A percentile compares a stretch with the other conserved stretches of the same genome.
Conservation (phyloP, 2,329 filamentous ascomycete species). For the Arthrinium puccinioides region DNA sequence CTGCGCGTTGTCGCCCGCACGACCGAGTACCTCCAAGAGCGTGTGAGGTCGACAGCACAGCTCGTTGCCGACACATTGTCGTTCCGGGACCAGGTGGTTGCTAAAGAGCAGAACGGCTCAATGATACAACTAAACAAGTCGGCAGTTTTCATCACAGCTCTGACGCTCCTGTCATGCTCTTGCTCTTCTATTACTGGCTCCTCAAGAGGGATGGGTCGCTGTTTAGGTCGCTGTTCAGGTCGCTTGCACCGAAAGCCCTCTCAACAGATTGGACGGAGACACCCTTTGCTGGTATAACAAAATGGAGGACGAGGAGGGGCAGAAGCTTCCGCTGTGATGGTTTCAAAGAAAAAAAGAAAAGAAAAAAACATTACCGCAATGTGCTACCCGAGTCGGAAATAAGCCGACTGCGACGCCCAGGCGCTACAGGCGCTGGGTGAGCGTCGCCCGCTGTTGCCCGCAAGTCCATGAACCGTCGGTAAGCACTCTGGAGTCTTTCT, state of each 20-base stretch:
- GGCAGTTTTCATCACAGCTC: constrained; percentile 22
- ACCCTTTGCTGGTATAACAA: background rate
- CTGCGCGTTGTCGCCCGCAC: constrained; percentile 12
- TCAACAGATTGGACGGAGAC: constrained; percentile 9
- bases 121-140: constrained; percentile 24
- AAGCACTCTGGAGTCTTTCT: background rate
- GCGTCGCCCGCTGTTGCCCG: background rate
- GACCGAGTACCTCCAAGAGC: constrained; percentile 14
- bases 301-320: too few relatives aligned
- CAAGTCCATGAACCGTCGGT: background rate
- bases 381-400: too few relatives aligned
- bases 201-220: constrained; percentile 15
- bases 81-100: constrained; percentile 20
- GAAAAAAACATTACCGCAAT: too few relatives aligned
- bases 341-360: too few relatives aligned
- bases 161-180: constrained; percentile 22
- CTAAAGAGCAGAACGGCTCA: constrained; percentile 22
- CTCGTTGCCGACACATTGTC: constrained; percentile 20
- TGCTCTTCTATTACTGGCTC: constrained; percentile 21
- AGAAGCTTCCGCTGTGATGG: too few relatives aligned
- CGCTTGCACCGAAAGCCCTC: constrained; percentile 13
- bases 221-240: constrained; percentile 13
- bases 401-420: too few relatives aligned
- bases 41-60: constrained; percentile 17
- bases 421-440: too few relatives aligned